Percentiles rank a stretch among this genome's conserved stretches.
Evolutionary conservation across 1,284 basidiomycete genomes (phyloP).

Genomic region (Amylostereum areolatum): DNA sequence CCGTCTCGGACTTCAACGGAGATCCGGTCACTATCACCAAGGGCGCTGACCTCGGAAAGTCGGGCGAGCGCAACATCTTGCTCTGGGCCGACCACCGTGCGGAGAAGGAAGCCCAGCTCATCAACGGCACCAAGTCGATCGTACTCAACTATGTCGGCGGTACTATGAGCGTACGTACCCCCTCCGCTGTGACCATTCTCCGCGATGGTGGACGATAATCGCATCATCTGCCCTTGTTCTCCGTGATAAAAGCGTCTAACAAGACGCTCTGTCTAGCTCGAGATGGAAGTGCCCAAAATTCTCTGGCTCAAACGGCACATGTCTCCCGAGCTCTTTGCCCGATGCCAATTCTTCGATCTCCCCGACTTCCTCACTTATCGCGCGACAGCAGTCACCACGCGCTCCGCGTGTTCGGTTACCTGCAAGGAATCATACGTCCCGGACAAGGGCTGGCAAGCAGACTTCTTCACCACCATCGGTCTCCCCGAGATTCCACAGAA

Average conservation of each 20-base stretch:
- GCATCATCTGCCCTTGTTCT: neutral
- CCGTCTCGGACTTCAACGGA: conserved; percentile 76
- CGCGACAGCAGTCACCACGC: conserved; percentile 73
- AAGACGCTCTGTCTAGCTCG: conserved; percentile 49
- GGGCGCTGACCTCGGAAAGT: conserved; percentile 54
- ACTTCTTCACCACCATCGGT: conserved; percentile 84
- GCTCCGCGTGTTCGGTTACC: conserved; percentile 90
- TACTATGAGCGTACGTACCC: conserved; percentile 81
- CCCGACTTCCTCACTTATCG: conserved; percentile 96
- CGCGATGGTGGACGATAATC: conserved; percentile 3
- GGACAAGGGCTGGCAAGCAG: conserved; percentile 80
- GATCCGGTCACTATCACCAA: conserved; percentile 78
- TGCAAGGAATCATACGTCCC: conserved; percentile 99
- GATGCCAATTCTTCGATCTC: conserved; percentile 93
- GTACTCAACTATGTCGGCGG: conserved; percentile 96
- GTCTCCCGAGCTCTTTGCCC: conserved; percentile 66
- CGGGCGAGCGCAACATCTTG: conserved; percentile 78
- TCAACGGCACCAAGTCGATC: conserved; percentile 81
- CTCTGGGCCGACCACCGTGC: conserved; percentile 96
- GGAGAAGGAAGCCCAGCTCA: conserved; percentile 83
- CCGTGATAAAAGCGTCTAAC: conserved; percentile 4
- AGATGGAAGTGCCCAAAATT: conserved; percentile 97
- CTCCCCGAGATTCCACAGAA: conserved; percentile 62
- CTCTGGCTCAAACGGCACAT: conserved; percentile 95
- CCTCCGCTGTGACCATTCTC: neutral